Evolutionary conservation across 2,329 filamentous ascomycete species (phyloP).

Genomic region (Aspergillaceae sp.): DNA sequence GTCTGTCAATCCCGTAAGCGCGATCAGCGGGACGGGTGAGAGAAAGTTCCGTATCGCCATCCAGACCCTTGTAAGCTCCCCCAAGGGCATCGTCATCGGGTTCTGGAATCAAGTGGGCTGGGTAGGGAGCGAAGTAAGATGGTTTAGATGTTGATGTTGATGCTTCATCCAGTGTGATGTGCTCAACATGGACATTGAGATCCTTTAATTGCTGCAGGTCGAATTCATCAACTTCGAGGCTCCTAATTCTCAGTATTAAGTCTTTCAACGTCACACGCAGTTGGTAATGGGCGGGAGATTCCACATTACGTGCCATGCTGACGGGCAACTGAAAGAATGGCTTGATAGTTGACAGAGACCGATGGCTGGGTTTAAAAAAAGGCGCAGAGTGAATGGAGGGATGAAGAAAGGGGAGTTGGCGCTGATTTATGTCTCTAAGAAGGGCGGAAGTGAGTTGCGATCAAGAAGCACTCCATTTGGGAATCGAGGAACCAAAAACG

Average conservation of each 20-base stretch:
- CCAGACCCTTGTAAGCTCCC: constrained; percentile 1
- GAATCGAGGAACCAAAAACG: neutral
- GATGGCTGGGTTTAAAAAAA: neutral
- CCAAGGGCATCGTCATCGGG: constrained; percentile 1
- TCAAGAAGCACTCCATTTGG: neutral
- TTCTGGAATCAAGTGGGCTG: constrained; percentile 1
- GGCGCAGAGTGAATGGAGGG: neutral
- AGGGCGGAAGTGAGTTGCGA: neutral
- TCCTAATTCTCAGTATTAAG: constrained; percentile 1
- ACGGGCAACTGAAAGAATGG: neutral
- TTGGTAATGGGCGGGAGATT: constrained; percentile 1
- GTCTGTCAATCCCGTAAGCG: constrained; percentile 2
- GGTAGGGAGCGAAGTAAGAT: constrained; percentile 4
- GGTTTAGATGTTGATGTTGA: neutral
- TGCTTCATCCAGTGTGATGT: neutral
- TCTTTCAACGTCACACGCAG: constrained; percentile 1
- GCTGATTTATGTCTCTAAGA: neutral
- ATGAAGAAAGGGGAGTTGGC: neutral
- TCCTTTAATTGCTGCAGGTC: constrained; percentile 2
- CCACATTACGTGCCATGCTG: neutral
- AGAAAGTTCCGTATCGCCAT: constrained; percentile 1
- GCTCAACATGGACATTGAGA: constrained; percentile 2
- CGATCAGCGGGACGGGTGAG: constrained; percentile 2
- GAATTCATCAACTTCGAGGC: constrained; percentile 2
- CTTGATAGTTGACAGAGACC: neutral